Conservation (phyloP, 2,329 filamentous ascomycete genomes). For the Myriosclerotinia duriaeana region DNA sequence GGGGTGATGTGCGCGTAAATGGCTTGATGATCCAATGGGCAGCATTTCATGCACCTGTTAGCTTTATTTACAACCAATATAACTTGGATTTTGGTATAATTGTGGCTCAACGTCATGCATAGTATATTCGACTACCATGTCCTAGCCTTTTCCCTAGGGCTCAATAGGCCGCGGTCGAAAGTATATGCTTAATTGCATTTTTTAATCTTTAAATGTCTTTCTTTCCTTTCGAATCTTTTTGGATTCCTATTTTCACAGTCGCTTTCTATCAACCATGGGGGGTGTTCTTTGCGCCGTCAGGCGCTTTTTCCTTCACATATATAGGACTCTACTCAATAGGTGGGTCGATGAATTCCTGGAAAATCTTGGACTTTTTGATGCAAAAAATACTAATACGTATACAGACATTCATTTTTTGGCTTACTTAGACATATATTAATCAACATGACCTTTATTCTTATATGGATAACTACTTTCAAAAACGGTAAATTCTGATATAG, state of each 20-base stretch:
- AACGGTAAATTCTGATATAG: slow-evolving; percentile 31
- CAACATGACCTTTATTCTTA: slow-evolving; percentile 37
- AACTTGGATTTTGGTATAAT: background rate
- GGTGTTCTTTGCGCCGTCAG: slow-evolving; percentile 26
- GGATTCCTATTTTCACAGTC: background rate
- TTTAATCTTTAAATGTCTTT: background rate
- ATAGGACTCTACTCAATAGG: slow-evolving; percentile 36
- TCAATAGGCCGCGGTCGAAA: slow-evolving; percentile 3
- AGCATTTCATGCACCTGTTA: background rate
- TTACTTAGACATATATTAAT: slow-evolving; percentile 36
- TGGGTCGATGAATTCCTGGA: slow-evolving; percentile 14
- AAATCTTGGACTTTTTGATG: background rate
- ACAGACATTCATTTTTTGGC: slow-evolving; percentile 37
- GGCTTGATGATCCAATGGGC: background rate
- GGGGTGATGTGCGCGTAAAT: background rate
- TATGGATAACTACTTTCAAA: slow-evolving; percentile 39
- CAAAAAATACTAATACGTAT: slow-evolving; percentile 4
- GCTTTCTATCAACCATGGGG: slow-evolving; percentile 24
- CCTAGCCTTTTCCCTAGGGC: background rate
- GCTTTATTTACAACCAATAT: background rate
- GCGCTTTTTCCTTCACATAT: slow-evolving; percentile 36
- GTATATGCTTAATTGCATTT: slow-evolving; percentile 3
- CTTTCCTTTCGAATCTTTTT: slow-evolving; percentile 5
- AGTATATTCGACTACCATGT: background rate
- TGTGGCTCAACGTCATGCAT: slow-evolving; percentile 13